Evolutionary conservation across 306 rosid species (phyloP), one percentile per base, ranked within the genome.

Genomic region (Begonia peltatifolia): DNA sequence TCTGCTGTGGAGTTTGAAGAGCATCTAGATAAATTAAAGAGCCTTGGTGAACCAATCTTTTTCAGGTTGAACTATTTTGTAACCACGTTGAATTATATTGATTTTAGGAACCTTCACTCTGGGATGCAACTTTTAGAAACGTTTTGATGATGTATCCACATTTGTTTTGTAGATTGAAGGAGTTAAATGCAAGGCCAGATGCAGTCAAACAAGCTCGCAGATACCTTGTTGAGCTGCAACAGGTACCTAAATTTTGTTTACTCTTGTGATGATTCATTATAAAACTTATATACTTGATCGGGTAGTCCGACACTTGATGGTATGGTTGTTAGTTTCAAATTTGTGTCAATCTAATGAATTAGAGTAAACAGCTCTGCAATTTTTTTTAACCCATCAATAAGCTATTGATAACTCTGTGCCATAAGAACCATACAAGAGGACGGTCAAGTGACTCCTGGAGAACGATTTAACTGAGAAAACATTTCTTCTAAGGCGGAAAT

Each of bases 21-120:
- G 63, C 85, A 56, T 55, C 71, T 86, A 23, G 78, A 86, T 76
- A 61, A 57, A 79, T 71, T 90, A 67, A 79, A 86, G 72, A 76
- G 79, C 69, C 59, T 60, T 55, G 94, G 99, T 68, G 95, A 83
- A 60, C 92, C 94, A 16, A 74, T 90, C 63, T 90, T 90, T 78
- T 79, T 80, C 55, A 83, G 99, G 99, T 83, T 4, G 17, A 20
- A 10, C 48, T 44, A 44, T 30, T 52, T 42, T 46, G 4, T 47
- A 3, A 30, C 36, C 23, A 6, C 9, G 15, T 42, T 3, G 2
- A 30, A 47, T 41, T 35, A 51, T 4, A 36, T 22, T 38, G 50
- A 53, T 30, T 58, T 65, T 36, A 55, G 35, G 20, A 50, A 13
- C 12, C 64, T 43, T 44, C 25, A 47, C n/a, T 50, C n/a, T 11